Percentiles rank a stretch among this genome's conserved stretches.
Conservation (phyloP, 108 stramenopile genomes). For the Seminavis robusta region DNA sequence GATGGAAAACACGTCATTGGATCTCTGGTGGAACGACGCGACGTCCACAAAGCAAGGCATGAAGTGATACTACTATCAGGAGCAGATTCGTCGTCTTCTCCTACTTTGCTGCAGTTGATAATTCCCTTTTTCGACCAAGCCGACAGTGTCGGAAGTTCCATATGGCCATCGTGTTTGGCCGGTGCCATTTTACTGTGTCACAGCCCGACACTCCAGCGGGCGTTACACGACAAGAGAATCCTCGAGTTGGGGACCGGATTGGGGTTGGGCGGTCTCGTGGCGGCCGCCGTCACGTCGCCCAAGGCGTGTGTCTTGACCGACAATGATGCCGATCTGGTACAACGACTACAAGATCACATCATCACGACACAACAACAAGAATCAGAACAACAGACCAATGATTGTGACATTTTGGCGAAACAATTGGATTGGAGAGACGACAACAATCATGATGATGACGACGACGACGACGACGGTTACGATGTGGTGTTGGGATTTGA, state of each 20-base stretch:
- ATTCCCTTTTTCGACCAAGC: slow-evolving; percentile 6
- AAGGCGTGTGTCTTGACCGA: slow-evolving; percentile 1
- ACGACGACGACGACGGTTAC: neutral
- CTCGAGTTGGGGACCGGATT: slow-evolving; percentile 21
- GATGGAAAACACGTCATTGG: too few relatives aligned
- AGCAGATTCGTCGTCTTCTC: too few relatives aligned
- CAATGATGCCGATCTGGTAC: slow-evolving; percentile 6
- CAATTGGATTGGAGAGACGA: slow-evolving; percentile 23
- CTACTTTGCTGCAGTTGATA: too few relatives aligned
- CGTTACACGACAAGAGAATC: neutral
- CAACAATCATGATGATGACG: neutral
- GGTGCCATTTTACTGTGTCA: slow-evolving; percentile 7
- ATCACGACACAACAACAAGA: neutral
- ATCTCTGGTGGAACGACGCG: too few relatives aligned
- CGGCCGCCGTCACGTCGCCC: neutral
- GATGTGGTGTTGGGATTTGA: slow-evolving; percentile 22
- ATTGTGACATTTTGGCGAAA: neutral
- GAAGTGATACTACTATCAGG: too few relatives aligned
- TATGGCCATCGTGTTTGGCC: slow-evolving; percentile 17
- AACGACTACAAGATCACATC: neutral
- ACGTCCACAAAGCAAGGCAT: too few relatives aligned
- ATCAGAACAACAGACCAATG: neutral
- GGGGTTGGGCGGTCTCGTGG: slow-evolving; percentile 13
- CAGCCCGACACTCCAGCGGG: neutral
- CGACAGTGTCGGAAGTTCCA: neutral